Conservation (phyloP, 1,284 basidiomycete species). For the Pisolithus thermaeus region DNA sequence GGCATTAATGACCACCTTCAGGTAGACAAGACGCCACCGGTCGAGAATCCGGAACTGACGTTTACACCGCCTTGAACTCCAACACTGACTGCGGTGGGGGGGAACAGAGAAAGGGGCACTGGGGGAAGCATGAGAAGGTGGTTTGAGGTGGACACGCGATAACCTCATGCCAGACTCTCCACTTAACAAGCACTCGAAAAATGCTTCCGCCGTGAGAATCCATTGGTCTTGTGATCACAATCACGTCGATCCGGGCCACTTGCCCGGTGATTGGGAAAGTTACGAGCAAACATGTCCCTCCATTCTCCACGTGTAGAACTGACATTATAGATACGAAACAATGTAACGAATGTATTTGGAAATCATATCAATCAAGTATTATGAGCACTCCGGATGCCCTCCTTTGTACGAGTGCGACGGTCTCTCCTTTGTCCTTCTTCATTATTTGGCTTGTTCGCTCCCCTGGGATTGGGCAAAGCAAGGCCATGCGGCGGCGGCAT, state of each 20-base stretch:
- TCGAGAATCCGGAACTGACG: too few species aligned
- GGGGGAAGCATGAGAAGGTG: too few species aligned
- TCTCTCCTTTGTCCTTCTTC: too few species aligned
- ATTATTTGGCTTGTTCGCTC: too few species aligned
- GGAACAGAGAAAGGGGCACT: neutral
- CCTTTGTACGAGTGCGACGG: too few species aligned
- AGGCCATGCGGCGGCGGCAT: too few species aligned
- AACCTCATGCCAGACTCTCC: conserved; percentile 21
- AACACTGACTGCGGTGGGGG: neutral
- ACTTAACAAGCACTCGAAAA: conserved; percentile 8
- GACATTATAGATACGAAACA: too few species aligned
- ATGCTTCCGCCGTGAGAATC: neutral
- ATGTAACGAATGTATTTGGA: too few species aligned
- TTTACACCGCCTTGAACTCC: conserved; percentile 5
- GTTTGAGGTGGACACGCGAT: conserved; percentile 14
- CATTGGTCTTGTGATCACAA: neutral
- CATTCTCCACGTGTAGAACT: neutral
- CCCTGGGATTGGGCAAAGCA: too few species aligned
- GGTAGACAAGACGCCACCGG: neutral
- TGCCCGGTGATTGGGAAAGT: neutral
- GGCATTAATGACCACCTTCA: neutral
- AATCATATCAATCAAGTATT: neutral
- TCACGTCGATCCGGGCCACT: neutral
- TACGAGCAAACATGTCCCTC: neutral
- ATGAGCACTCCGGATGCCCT: too few species aligned